These are phyloP conservation scores for Dunaliella primolecta DNA, from an alignment of 139 green algal species.

Conservation along the genomic window DNA sequence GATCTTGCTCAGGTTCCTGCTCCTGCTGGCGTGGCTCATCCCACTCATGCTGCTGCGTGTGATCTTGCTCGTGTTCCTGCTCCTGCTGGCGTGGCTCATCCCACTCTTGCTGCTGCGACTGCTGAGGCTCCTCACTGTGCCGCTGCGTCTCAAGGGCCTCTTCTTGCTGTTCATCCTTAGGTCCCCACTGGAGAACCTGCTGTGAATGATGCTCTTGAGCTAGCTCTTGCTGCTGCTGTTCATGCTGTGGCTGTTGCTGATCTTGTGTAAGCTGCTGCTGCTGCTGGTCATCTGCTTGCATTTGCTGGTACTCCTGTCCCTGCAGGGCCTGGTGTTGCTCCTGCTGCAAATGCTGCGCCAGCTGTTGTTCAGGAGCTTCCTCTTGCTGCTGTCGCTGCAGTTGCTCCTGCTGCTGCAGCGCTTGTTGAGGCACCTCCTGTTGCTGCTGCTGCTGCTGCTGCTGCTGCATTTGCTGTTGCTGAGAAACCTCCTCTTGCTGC, in stretches of 20 bases:
- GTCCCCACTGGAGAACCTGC: too few relatives aligned
- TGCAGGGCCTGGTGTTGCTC: too few relatives aligned
- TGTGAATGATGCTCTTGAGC: too few relatives aligned
- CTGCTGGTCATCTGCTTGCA: not conserved
- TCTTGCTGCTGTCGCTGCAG: not conserved
- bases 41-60: not conserved
- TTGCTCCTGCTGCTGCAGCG: not conserved
- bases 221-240: not conserved
- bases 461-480: not conserved
- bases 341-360: not conserved
- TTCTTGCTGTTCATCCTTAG: too few relatives aligned
- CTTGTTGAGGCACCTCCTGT: not conserved
- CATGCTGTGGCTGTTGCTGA: not conserved
- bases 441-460: not conserved
- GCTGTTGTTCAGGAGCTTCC: not conserved
- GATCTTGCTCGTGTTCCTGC: not conserved
- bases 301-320: not conserved
- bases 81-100: too few relatives aligned
- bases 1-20: not conserved
- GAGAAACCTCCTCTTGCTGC: not conserved
- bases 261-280: not conserved
- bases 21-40: not conserved
- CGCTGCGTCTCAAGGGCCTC: too few relatives aligned
- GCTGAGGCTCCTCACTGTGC: too few relatives aligned
- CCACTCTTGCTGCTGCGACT: too few relatives aligned